Conservation (phyloP, 2,329 filamentous ascomycete species). For the Saccharata proteae region DNA sequence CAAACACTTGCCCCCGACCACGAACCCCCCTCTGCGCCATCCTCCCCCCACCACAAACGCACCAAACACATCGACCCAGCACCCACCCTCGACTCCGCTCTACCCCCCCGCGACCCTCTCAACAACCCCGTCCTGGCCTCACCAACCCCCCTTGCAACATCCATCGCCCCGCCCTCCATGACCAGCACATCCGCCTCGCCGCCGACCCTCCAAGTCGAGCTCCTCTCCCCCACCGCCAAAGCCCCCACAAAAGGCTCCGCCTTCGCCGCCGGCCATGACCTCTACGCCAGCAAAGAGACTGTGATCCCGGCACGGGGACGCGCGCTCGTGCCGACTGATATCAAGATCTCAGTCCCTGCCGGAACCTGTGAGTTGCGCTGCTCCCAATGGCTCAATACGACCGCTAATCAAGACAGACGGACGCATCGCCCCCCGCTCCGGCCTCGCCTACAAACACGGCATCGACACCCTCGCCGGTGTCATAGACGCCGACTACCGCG, state of each 20-base stretch:
- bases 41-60: conserved; percentile 67
- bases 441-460: conserved; percentile 83
- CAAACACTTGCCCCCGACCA: conserved; percentile 10
- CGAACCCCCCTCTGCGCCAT: conserved; percentile 12
- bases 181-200: conserved; percentile 13
- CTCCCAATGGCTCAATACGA: not conserved
- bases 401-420: conserved; percentile 50
- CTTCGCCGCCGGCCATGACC: conserved; percentile 85
- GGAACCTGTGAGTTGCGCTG: conserved; percentile 65
- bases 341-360: conserved; percentile 78
- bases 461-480: conserved; percentile 95
- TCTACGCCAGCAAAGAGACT: conserved; percentile 67
- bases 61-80: conserved; percentile 49
- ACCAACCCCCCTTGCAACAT: conserved; percentile 7
- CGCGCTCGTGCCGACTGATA: conserved; percentile 77
- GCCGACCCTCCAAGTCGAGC: conserved; percentile 65
- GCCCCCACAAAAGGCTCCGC: conserved; percentile 80
- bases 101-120: not conserved
- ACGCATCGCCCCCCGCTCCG: conserved; percentile 80
- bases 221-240: conserved; percentile 66
- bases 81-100: conserved; percentile 16
- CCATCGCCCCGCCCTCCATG: conserved; percentile 15
- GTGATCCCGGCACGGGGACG: conserved; percentile 73
- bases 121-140: not conserved
- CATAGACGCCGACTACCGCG: conserved; percentile 94